Percentiles rank a stretch among this genome's conserved stretches.
Evolutionary conservation across 345 rosid species (phyloP).

Genomic region (Pistacia atlantica): DNA sequence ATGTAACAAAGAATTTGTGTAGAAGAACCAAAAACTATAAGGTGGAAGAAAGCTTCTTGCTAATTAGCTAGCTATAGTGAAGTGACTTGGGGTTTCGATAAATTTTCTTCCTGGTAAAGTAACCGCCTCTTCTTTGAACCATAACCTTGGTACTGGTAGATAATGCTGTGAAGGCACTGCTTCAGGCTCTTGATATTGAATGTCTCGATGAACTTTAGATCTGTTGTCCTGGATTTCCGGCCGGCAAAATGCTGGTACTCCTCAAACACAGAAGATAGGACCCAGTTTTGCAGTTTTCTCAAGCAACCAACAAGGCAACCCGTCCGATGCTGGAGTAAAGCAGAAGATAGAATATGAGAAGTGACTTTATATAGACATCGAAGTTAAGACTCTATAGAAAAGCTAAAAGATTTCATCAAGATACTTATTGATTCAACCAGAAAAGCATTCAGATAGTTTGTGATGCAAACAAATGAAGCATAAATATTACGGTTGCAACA

Average conservation of each 20-base stretch:
- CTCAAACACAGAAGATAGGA: conserved; percentile 66
- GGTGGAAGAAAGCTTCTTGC: background rate
- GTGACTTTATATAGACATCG: background rate
- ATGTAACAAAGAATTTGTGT: background rate
- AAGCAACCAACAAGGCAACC: conserved; percentile 88
- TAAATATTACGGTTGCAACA: background rate
- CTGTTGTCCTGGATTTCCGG: conserved; percentile 53
- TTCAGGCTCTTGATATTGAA: conserved; percentile 46
- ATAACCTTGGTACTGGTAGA: conserved; percentile 77
- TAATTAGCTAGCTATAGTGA: conserved; percentile 26
- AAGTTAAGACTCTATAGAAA: background rate
- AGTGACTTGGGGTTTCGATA: conserved; percentile 52
- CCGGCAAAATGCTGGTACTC: conserved; percentile 77
- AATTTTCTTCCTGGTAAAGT: conserved; percentile 58
- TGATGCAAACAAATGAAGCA: background rate
- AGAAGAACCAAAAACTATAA: background rate
- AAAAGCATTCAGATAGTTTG: background rate
- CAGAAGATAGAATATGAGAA: conserved; percentile 7
- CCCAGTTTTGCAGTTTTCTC: conserved; percentile 84
- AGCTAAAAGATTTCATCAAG: background rate
- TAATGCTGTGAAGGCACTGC: conserved; percentile 67
- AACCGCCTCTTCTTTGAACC: conserved; percentile 68
- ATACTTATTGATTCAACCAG: background rate
- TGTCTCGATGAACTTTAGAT: conserved; percentile 62
- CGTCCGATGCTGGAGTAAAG: conserved; percentile 71